Evolutionary conservation across 306 rosid genomes (phyloP), one percentile per base, ranked within the genome.

Genomic region (Prunus armeniaca): DNA sequence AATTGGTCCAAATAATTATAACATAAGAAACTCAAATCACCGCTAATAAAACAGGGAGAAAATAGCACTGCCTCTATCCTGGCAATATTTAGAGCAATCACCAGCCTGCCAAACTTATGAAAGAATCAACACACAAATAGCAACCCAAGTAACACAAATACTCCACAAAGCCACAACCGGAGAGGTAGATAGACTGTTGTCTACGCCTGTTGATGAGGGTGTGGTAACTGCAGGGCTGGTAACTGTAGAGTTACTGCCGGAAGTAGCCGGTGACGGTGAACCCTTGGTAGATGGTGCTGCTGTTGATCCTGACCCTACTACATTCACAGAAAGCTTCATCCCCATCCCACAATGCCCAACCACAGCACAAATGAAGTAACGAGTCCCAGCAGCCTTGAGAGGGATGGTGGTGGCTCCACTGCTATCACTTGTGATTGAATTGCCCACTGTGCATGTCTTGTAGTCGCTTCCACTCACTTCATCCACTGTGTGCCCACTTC

Each of bases 21-120:
- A 25, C 32, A 32, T 9, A 60, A 30, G 34, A 38, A 45, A 71
- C 64, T 70, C 30, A 34, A 56, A 70, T 25, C 14, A 6, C 19
- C 6, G 27, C n/a, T 46, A 58, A 45, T 60, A 7, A 74, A 41
- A 62, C 65, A 76, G 67, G 12, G 58, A 80, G 80, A 72, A 43
- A 60, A 75, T 20, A 85, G 97, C 98, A 88, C 96, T 89, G 98
- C 90, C 98, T 92, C 95, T 87, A 76, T 46, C 96, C 98, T 82
- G 91, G 83, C 93, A 17, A 69, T 38, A 38, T 38, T 45, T 51
- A 8, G 54, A 41, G 14, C 10, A n/a, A 74, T 38, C 5, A 19
- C 4, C 63, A 19, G 18, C 49, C 32, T 22, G 72, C 45, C 64
- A 71, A 57, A 63, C 47, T 78, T 67, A 85, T 4, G 49, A 73